Conservation (phyloP, 1,139 yeast genomes). For the Hansenula anomala region DNA sequence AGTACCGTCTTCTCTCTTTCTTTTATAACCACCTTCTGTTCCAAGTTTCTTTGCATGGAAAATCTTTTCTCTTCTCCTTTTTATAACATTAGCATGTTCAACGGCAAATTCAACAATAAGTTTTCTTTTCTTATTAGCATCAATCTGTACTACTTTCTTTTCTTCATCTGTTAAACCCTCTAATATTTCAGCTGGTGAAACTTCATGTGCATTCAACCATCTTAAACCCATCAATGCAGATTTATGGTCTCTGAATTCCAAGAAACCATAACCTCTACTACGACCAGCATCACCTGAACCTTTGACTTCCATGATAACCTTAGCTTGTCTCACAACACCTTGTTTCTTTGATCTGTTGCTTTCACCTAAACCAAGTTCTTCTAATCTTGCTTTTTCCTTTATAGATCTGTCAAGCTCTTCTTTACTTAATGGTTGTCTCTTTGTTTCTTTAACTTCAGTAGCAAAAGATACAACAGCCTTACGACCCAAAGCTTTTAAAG, state of each 20-base stretch:
- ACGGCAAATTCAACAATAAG: conserved; percentile 93
- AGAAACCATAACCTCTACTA: conserved; percentile 94
- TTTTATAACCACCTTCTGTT: conserved; percentile 18
- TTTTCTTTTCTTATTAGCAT: conserved; percentile 60
- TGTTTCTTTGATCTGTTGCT: conserved; percentile 65
- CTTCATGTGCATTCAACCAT: conserved; percentile 95
- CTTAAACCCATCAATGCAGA: conserved; percentile 93
- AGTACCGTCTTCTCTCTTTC: conserved; percentile 5
- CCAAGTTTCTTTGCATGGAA: conserved; percentile 40
- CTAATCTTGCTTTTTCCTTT: conserved; percentile 50
- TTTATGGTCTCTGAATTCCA: conserved; percentile 90
- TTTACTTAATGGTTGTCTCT: conserved; percentile 81
- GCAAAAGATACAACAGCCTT: conserved; percentile 95
- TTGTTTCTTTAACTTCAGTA: conserved; percentile 72
- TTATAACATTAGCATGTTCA: conserved; percentile 90
- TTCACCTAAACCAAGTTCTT: conserved; percentile 33
- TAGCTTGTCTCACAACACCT: conserved; percentile 92
- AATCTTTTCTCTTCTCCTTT: conserved; percentile 77
- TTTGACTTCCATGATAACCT: conserved; percentile 87
- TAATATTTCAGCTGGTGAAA: conserved; percentile 60
- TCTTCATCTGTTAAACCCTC: conserved; percentile 75
- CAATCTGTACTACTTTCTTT: conserved; percentile 45
- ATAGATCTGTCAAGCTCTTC: conserved; percentile 85
- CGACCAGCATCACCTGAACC: conserved; percentile 86
- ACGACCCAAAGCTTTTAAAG: conserved; percentile 87